Conservation (phyloP, 2,329 filamentous ascomycete species). For the Ophiostoma sp. region DNA sequence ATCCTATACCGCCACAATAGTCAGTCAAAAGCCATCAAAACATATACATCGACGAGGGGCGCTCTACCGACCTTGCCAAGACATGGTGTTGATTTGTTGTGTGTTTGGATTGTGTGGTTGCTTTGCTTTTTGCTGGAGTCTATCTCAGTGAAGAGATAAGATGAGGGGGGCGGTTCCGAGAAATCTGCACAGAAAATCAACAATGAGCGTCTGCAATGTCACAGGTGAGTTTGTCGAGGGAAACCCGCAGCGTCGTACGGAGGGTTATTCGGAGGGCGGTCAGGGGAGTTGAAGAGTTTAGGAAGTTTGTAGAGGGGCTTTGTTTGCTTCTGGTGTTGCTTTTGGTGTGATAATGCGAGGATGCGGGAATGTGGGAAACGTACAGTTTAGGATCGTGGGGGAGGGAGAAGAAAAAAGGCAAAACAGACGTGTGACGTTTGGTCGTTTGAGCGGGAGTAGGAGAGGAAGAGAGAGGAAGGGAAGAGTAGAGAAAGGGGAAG, state of each 20-base stretch:
- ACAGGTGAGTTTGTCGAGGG: neutral
- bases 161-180: neutral
- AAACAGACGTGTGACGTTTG: constrained; percentile 26
- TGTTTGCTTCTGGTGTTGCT: neutral
- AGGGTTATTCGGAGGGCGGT: neutral
- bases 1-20: constrained; percentile 14
- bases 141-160: neutral
- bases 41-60: neutral
- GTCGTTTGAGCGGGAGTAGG: constrained; percentile 16
- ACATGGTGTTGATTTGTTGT: constrained; percentile 27
- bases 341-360: neutral
- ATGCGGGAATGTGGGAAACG: constrained; percentile 15
- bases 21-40: neutral
- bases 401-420: neutral
- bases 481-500: neutral
- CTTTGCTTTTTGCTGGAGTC: neutral
- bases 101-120: neutral
- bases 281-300: neutral
- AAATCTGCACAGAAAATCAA: constrained; percentile 12
- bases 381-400: neutral
- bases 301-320: neutral
- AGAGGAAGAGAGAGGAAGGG: neutral
- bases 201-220: constrained; percentile 14
- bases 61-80: constrained; percentile 29
- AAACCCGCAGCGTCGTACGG: neutral